Evolutionary conservation across 2,329 filamentous ascomycete genomes (phyloP).

Genomic region (Raffaelea deltoideospora): DNA sequence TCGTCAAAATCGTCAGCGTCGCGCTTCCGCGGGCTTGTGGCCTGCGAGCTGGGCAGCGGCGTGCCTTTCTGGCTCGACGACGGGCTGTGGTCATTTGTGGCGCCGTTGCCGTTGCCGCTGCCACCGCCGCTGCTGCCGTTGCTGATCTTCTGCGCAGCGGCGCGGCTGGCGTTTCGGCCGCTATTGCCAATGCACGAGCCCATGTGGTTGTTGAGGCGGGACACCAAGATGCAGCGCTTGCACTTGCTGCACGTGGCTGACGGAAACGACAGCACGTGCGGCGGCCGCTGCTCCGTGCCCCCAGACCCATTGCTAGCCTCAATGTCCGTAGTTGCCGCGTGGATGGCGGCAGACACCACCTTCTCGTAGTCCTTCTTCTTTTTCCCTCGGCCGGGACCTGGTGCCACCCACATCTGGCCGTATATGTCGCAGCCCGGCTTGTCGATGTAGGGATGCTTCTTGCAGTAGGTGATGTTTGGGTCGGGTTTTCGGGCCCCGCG

Average conservation of each 20-base stretch:
- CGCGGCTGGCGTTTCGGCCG: conserved; percentile 45
- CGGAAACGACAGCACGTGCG: conserved; percentile 48
- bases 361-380: conserved; percentile 67
- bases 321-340: conserved; percentile 16
- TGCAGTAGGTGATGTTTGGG: conserved; percentile 60
- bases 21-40: conserved; percentile 39
- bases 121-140: conserved; percentile 45
- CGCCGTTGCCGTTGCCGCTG: conserved; percentile 21
- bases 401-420: conserved; percentile 65
- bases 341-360: conserved; percentile 25
- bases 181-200: conserved; percentile 52
- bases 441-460: conserved; percentile 62
- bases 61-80: conserved; percentile 50
- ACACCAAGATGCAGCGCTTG: conserved; percentile 50
- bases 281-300: conserved; percentile 36
- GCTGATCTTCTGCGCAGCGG: conserved; percentile 47
- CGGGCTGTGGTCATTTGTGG: conserved; percentile 40
- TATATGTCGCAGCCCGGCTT: conserved; percentile 68
- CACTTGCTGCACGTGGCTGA: conserved; percentile 54
- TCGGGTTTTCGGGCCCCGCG: conserved; percentile 51
- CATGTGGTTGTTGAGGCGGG: conserved; percentile 53
- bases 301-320: conserved; percentile 23
- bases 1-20: conserved; percentile 40
- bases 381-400: conserved; percentile 54
- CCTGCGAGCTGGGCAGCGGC: conserved; percentile 37